Conservation (phyloP, 2,329 filamentous ascomycete genomes). For the Drechslera avenae region DNA sequence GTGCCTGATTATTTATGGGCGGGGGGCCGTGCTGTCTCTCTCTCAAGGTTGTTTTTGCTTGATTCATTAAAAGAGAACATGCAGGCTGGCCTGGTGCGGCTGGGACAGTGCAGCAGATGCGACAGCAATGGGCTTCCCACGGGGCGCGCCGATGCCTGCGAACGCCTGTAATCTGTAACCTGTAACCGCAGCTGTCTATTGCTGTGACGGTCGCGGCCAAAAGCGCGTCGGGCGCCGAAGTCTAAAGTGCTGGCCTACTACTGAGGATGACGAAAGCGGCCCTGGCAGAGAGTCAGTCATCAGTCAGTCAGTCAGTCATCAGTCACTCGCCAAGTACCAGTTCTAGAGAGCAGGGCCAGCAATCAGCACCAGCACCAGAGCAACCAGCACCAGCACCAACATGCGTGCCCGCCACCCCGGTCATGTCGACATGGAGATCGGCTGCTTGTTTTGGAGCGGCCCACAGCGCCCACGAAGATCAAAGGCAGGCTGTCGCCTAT, state of each 20-base stretch:
- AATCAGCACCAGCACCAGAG: neutral
- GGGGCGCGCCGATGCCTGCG: neutral
- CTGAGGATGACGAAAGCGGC: neutral
- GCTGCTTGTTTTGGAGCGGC: conserved; percentile 4
- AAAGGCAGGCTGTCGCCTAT: conserved; percentile 4
- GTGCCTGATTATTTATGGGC: conserved; percentile 22
- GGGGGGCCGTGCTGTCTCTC: conserved; percentile 27
- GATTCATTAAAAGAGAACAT: conserved; percentile 14
- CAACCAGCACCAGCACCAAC: conserved; percentile 1
- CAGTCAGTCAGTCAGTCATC: too few relatives aligned
- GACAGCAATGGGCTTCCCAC: too few relatives aligned
- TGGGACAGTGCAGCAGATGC: neutral
- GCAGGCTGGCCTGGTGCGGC: conserved; percentile 9
- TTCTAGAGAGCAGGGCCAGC: too few relatives aligned
- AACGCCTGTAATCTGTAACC: too few relatives aligned
- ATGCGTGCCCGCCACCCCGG: conserved; percentile 17
- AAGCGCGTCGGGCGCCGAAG: neutral
- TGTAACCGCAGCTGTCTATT: neutral
- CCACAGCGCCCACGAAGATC: conserved; percentile 10
- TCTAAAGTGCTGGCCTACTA: neutral
- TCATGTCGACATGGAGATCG: conserved; percentile 14
- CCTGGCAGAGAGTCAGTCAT: neutral
- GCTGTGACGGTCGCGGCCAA: neutral
- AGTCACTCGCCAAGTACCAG: neutral
- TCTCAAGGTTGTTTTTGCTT: conserved; percentile 29